Conservation (phyloP, 306 rosid species). For the Cucurbita maxima region DNA sequence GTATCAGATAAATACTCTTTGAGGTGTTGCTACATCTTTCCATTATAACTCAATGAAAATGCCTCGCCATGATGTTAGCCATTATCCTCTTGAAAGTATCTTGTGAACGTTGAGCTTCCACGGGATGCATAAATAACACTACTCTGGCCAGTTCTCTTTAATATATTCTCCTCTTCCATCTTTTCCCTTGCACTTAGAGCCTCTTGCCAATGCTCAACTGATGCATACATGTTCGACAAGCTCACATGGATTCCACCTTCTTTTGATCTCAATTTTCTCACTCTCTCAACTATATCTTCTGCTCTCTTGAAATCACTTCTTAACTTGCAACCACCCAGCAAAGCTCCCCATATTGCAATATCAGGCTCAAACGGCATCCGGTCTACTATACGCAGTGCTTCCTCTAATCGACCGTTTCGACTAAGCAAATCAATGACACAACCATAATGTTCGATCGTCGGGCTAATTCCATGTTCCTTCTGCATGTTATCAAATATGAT, state of each 20-base stretch:
- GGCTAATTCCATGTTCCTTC: conserved; percentile 2
- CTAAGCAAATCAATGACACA: conserved; percentile 14
- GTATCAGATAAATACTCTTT: not conserved
- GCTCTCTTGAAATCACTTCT: conserved; percentile 8
- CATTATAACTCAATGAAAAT: not conserved
- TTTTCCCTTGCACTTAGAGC: conserved; percentile 9
- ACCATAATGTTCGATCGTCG: conserved; percentile 14
- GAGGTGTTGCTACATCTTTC: not conserved
- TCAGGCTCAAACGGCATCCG: conserved; percentile 14
- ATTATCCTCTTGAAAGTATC: not conserved
- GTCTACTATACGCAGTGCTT: conserved; percentile 1
- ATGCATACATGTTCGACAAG: conserved; percentile 15
- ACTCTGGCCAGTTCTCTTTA: conserved; percentile 12
- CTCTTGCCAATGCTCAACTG: conserved; percentile 13
- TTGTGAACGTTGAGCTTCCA: not conserved
- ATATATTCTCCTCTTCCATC: conserved; percentile 11
- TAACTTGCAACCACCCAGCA: conserved; percentile 17
- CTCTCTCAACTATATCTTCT: conserved; percentile 9
- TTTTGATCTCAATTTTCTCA: not conserved
- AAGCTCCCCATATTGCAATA: conserved; percentile 16
- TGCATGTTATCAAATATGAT: conserved; percentile 10
- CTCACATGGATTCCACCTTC: conserved; percentile 13
- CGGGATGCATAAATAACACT: conserved; percentile 2
- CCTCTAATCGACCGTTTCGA: conserved; percentile 16
- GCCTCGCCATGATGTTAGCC: not conserved